phyloP scores from a whole-genome alignment of 768 basidiomycete genomes.

The Termitomyces sp. region DNA sequence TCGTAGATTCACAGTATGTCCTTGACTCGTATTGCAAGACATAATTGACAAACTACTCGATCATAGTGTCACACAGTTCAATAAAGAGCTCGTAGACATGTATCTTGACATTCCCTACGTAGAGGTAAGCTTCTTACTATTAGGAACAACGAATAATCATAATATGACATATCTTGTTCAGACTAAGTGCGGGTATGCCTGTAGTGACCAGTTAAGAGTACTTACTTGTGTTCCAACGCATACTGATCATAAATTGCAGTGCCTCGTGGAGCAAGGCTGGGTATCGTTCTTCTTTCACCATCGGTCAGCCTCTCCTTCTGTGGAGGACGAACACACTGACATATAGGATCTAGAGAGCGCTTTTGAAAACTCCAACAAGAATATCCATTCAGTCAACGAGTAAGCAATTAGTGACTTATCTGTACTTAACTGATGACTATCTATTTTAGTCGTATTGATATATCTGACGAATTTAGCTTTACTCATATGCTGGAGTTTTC shows the following conservation, averaged over 20 bases:
- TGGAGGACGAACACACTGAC: slow-evolving; percentile 11
- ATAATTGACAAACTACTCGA: slow-evolving; percentile 8
- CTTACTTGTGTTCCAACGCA: slow-evolving; percentile 20
- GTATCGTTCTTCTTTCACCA: slow-evolving; percentile 79
- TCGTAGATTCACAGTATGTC: slow-evolving; percentile 55
- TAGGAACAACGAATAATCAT: background rate
- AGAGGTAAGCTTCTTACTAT: slow-evolving; percentile 27
- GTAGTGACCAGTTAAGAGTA: slow-evolving; percentile 76
- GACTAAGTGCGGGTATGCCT: slow-evolving; percentile 92
- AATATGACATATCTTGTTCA: slow-evolving; percentile 21
- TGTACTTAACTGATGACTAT: slow-evolving; percentile 11
- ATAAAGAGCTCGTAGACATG: slow-evolving; percentile 66
- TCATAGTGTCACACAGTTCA: slow-evolving; percentile 70
- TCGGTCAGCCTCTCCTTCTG: slow-evolving; percentile 43
- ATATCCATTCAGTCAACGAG: slow-evolving; percentile 83
- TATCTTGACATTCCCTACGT: slow-evolving; percentile 85
- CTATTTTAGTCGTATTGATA: slow-evolving; percentile 63
- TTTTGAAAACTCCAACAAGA: slow-evolving; percentile 73
- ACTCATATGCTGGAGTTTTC: slow-evolving; percentile 86
- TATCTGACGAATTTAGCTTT: slow-evolving; percentile 87
- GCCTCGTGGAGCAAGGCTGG: slow-evolving; percentile 86
- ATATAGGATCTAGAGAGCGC: slow-evolving; percentile 43
- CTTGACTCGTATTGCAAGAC: slow-evolving; percentile 4
- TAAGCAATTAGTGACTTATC: slow-evolving; percentile 32
- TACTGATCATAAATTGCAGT: slow-evolving; percentile 26